These are phyloP conservation scores for Drechmeria coniospora DNA, from an alignment of 2,329 filamentous ascomycete genomes.

Conservation along the genomic window DNA sequence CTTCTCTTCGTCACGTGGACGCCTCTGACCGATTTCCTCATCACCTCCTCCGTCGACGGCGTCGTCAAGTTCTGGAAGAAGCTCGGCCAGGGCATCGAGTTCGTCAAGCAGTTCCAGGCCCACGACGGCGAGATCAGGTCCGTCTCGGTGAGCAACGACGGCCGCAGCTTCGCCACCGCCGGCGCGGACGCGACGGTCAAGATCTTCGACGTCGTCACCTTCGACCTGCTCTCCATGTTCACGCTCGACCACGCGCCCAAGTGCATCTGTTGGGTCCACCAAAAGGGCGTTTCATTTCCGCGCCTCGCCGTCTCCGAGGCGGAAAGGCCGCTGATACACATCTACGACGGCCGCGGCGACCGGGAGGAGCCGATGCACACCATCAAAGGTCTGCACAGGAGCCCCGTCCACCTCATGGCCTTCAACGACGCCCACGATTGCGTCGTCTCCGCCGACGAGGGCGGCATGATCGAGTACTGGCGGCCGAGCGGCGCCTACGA, in stretches of 20 bases:
- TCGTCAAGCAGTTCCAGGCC: slow-evolving; percentile 93
- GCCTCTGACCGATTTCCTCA: slow-evolving; percentile 82
- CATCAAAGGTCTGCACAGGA: slow-evolving; percentile 65
- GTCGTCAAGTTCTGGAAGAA: slow-evolving; percentile 99
- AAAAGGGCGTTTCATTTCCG: slow-evolving; percentile 72
- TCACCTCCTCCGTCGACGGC: slow-evolving; percentile 88
- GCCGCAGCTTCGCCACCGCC: slow-evolving; percentile 81
- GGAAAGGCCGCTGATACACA: slow-evolving; percentile 52
- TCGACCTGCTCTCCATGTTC: slow-evolving; percentile 73
- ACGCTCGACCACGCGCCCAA: slow-evolving; percentile 60
- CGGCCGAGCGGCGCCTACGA: slow-evolving; percentile 64
- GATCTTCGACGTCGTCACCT: slow-evolving; percentile 71
- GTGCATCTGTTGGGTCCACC: slow-evolving; percentile 84
- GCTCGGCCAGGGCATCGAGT: slow-evolving; percentile 75
- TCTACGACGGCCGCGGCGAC: slow-evolving; percentile 86
- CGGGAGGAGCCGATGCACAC: slow-evolving; percentile 60
- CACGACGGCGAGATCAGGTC: slow-evolving; percentile 74
- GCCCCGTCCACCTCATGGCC: slow-evolving; percentile 66
- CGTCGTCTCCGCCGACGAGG: slow-evolving; percentile 75
- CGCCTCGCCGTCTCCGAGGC: slow-evolving; percentile 72
- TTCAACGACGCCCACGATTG: slow-evolving; percentile 86
- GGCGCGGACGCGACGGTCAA: slow-evolving; percentile 67
- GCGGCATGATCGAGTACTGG: slow-evolving; percentile 97
- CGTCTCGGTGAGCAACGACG: slow-evolving; percentile 76
- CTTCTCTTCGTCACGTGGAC: slow-evolving; percentile 78